Percentiles rank a stretch among this genome's conserved stretches.
These are phyloP conservation scores for Solanum aculeatissimum DNA, from an alignment of 305 asterid genomes.

Conservation along the genomic window DNA sequence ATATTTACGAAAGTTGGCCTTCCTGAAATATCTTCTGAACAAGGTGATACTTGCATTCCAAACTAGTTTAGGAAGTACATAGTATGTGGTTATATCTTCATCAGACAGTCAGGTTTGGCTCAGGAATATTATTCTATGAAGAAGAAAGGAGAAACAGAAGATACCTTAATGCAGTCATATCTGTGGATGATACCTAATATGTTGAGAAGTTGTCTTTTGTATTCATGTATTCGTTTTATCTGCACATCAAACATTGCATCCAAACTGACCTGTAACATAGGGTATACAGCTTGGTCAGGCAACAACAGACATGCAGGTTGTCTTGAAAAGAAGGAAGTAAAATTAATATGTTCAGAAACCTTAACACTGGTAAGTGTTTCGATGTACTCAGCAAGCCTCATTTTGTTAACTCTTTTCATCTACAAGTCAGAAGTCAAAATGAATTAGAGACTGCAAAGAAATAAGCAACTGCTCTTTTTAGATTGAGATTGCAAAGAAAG, in stretches of 20 bases:
- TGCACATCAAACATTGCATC: conserved; percentile 38
- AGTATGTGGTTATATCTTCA: not conserved
- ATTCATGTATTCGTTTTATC: conserved; percentile 29
- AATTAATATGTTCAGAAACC: conserved; percentile 8
- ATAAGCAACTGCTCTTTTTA: not conserved
- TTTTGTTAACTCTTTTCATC: conserved; percentile 31
- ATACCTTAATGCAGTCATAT: conserved; percentile 37
- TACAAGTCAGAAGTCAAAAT: not conserved
- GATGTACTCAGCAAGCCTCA: conserved; percentile 35
- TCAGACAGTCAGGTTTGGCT: not conserved
- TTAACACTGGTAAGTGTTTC: conserved; percentile 28
- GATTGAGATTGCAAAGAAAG: not conserved
- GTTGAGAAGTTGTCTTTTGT: conserved; percentile 30
- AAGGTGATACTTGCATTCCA: not conserved
- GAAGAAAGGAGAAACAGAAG: not conserved
- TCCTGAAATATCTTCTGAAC: not conserved
- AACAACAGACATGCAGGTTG: not conserved
- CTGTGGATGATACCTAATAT: conserved; percentile 31
- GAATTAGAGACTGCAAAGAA: not conserved
- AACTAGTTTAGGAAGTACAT: not conserved
- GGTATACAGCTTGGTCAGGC: not conserved
- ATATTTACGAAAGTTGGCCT: not conserved
- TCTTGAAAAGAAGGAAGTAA: not conserved
- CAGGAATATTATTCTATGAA: not conserved
- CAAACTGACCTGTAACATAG: conserved; percentile 21